Conservation (phyloP, 306 rosid genomes). For the Cyclanthera cordifolia region DNA sequence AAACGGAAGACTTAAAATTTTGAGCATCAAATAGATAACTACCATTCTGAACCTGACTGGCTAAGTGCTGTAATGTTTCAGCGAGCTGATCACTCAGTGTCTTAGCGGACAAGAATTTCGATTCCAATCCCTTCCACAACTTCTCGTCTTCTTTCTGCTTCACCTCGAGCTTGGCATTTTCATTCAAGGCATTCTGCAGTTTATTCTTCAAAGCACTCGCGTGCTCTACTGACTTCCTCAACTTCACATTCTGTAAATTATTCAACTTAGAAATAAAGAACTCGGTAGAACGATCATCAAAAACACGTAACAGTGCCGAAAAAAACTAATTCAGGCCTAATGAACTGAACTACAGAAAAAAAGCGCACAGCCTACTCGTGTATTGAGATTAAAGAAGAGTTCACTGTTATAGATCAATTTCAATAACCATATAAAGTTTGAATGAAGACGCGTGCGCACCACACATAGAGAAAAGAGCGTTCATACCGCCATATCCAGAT, state of each 20-base stretch:
- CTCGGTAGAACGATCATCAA: background rate
- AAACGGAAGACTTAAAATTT: background rate
- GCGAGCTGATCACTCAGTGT: conserved; percentile 69
- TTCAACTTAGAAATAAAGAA: conserved; percentile 1
- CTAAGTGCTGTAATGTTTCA: conserved; percentile 62
- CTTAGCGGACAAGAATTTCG: conserved; percentile 81
- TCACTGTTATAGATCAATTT: background rate
- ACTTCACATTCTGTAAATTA: conserved; percentile 52
- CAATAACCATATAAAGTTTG: background rate
- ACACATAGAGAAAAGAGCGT: conserved; percentile 12
- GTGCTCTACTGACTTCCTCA: conserved; percentile 63
- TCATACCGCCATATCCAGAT: conserved; percentile 78
- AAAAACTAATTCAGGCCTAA: background rate
- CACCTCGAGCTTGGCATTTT: conserved; percentile 79
- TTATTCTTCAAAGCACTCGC: conserved; percentile 61
- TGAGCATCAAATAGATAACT: conserved; percentile 12
- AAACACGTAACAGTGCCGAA: background rate
- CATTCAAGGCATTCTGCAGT: conserved; percentile 73
- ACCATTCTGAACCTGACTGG: conserved; percentile 77
- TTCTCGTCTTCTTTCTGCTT: conserved; percentile 89
- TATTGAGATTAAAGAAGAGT: background rate
- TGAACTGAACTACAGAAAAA: background rate
- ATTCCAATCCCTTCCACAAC: conserved; percentile 78
- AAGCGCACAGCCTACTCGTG: background rate
- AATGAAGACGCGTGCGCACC: background rate